Evolutionary conservation across 2,329 filamentous ascomycete species (phyloP).

Genomic region (Rasamsonia emersonii): DNA sequence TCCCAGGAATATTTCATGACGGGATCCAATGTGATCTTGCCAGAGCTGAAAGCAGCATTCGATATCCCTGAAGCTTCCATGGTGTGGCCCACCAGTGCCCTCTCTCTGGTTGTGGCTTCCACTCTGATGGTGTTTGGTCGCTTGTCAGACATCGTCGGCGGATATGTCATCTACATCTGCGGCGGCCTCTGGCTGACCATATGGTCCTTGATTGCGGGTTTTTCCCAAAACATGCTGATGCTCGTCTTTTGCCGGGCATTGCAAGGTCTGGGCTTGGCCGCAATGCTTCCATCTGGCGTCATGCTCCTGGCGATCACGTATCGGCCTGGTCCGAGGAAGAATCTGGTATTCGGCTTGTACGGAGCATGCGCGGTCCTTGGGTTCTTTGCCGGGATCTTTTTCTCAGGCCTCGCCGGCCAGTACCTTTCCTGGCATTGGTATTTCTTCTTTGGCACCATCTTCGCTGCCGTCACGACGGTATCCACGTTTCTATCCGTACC

Average conservation of each 20-base stretch:
- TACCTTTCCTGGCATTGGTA: constrained; percentile 13
- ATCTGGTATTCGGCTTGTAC: constrained; percentile 47
- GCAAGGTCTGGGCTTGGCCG: constrained; percentile 64
- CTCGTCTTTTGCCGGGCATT: constrained; percentile 65
- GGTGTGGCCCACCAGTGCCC: constrained; percentile 47
- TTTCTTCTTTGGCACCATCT: constrained; percentile 44
- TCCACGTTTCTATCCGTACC: no score
- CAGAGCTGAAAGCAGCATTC: constrained; percentile 53
- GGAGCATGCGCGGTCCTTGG: constrained; percentile 44
- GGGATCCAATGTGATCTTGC: constrained; percentile 63
- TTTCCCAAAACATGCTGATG: constrained; percentile 60
- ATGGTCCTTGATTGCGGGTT: constrained; percentile 63
- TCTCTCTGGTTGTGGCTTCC: constrained; percentile 41
- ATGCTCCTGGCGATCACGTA: constrained; percentile 59
- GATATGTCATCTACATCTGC: constrained; percentile 55
- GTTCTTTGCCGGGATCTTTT: constrained; percentile 52
- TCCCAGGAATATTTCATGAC: constrained; percentile 63
- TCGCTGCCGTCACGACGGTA: constrained; percentile 38
- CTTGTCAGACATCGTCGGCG: constrained; percentile 53
- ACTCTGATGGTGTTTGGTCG: constrained; percentile 48
- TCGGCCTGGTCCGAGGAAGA: constrained; percentile 60
- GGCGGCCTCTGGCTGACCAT: constrained; percentile 56
- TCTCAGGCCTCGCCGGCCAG: constrained; percentile 51
- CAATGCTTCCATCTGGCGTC: constrained; percentile 61
- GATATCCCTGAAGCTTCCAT: constrained; percentile 57